Conservation (phyloP, 2,329 filamentous ascomycete genomes). For the Xylaria sp. region DNA sequence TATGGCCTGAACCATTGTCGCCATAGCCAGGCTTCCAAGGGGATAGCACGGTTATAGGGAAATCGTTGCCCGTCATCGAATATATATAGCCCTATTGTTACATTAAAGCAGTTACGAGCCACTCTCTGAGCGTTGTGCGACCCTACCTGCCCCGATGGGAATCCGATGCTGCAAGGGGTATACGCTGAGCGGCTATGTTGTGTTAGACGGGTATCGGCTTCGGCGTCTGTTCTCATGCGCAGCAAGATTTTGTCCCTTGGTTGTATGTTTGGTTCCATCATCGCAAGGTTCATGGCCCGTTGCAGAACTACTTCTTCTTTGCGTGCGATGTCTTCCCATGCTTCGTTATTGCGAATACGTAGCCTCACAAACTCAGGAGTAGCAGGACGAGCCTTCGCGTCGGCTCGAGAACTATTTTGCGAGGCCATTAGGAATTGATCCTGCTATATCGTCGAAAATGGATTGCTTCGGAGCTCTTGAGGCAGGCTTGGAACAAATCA, state of each 20-base stretch:
- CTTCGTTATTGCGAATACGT: background rate
- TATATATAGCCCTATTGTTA: slow-evolving; percentile 15
- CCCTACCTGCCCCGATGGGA: slow-evolving; percentile 3
- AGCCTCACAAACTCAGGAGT: background rate
- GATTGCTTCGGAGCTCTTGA: background rate
- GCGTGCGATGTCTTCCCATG: slow-evolving; percentile 2
- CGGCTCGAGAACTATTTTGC: background rate
- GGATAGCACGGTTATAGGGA: background rate
- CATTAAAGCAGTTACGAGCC: slow-evolving; percentile 9
- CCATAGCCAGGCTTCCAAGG: slow-evolving; percentile 19
- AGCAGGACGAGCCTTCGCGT: background rate
- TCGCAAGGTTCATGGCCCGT: slow-evolving; percentile 2
- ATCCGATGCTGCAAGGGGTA: background rate
- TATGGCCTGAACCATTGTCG: slow-evolving; percentile 25
- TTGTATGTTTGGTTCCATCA: slow-evolving; percentile 1
- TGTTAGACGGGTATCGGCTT: background rate
- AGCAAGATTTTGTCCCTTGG: slow-evolving; percentile 18
- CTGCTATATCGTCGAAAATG: slow-evolving; percentile 5
- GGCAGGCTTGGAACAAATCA: background rate
- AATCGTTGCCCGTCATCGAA: slow-evolving; percentile 10
- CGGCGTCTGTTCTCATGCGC: slow-evolving; percentile 20
- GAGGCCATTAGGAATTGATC: slow-evolving; percentile 3
- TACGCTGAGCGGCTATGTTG: slow-evolving; percentile 12
- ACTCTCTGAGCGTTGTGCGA: background rate
- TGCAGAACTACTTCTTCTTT: slow-evolving; percentile 5